phyloP scores from a whole-genome alignment of 2,329 filamentous ascomycete genomes.

The Xylaria sp. region DNA sequence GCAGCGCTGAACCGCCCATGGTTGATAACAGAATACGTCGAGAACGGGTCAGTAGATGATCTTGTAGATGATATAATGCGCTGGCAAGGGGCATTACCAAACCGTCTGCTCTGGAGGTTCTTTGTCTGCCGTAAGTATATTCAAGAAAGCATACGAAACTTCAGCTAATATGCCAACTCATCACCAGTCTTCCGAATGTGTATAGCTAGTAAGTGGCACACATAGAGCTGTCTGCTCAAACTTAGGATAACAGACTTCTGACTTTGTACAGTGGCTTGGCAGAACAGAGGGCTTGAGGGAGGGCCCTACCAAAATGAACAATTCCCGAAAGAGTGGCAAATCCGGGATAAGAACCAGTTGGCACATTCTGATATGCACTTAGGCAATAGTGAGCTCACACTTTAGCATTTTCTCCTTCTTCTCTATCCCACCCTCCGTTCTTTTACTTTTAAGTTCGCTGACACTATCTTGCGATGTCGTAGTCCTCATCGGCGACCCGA shows the following conservation, averaged over 20 bases:
- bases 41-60: neutral
- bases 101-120: neutral
- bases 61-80: neutral
- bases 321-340: neutral
- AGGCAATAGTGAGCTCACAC: neutral
- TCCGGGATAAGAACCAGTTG: neutral
- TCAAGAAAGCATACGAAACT: neutral
- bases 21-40: neutral
- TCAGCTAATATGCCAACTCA: neutral
- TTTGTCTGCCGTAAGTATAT: neutral
- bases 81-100: neutral
- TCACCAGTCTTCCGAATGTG: neutral
- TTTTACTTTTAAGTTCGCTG: neutral
- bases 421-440: neutral
- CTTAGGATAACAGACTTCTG: neutral
- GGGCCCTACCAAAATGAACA: neutral
- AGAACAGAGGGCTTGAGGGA: neutral
- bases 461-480: neutral
- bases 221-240: neutral
- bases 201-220: neutral
- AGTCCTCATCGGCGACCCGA: neutral
- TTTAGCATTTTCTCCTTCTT: neutral
- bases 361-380: neutral
- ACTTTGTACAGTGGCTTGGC: neutral
- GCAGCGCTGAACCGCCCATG: neutral